phyloP scores from a whole-genome alignment of 208 protist genomes.

The Leishmania arabica region DNA sequence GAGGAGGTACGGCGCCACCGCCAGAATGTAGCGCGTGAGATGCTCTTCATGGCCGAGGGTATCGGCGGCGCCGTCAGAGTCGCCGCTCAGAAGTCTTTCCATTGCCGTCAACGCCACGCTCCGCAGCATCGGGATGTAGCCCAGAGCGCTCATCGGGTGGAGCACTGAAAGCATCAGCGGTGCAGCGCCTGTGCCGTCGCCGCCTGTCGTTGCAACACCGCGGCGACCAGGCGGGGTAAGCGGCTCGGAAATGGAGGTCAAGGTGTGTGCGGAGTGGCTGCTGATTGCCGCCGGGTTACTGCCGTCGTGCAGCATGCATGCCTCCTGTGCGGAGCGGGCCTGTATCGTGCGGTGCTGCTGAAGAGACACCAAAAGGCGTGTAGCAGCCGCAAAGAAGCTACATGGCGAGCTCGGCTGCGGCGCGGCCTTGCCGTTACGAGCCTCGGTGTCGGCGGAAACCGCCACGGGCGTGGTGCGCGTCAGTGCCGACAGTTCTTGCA shows the following conservation, averaged over 20 bases:
- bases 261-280: background rate
- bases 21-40: slow-evolving; percentile 13
- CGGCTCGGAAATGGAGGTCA: slow-evolving; percentile 4
- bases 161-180: slow-evolving; percentile 39
- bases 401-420: background rate
- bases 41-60: slow-evolving; percentile 1
- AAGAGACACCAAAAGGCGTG: slow-evolving; percentile 18
- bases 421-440: background rate
- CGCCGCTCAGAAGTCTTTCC: background rate
- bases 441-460: background rate
- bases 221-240: background rate
- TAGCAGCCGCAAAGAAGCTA: slow-evolving; percentile 7
- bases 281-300: slow-evolving; percentile 1
- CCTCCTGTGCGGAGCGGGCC: slow-evolving; percentile 15
- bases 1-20: slow-evolving; percentile 30
- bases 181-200: background rate
- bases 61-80: background rate
- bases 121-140: slow-evolving; percentile 44
- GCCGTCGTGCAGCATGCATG: slow-evolving; percentile 6
- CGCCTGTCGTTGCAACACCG: background rate
- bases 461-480: background rate
- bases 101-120: background rate
- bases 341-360: slow-evolving; percentile 26
- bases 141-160: slow-evolving; percentile 42
- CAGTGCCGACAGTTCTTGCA: slow-evolving; percentile 44